Conservation (phyloP, 148 eudicot genomes). For the Fallopia convolvulus region DNA sequence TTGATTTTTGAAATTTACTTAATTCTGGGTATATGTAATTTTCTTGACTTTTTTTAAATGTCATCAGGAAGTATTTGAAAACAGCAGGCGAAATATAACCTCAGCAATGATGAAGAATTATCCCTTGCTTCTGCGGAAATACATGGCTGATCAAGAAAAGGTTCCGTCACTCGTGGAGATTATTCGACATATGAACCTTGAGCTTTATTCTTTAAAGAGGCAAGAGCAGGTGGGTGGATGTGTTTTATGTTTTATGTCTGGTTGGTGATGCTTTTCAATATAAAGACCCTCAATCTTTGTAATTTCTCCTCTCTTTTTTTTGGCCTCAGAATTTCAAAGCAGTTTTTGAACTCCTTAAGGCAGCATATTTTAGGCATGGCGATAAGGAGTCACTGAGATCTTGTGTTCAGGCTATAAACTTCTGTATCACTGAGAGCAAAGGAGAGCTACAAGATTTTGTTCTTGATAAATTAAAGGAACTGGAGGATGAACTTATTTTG, state of each 20-base stretch:
- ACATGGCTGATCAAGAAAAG: slow-evolving; percentile 76
- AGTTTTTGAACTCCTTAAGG: slow-evolving; percentile 69
- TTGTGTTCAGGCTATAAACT: slow-evolving; percentile 71
- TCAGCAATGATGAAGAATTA: slow-evolving; percentile 77
- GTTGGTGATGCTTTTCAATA: slow-evolving; percentile 3
- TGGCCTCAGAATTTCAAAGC: slow-evolving; percentile 58
- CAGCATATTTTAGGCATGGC: slow-evolving; percentile 82
- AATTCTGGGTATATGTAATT: background rate
- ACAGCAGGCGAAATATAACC: slow-evolving; percentile 60
- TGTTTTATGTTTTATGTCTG: background rate
- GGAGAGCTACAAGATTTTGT: slow-evolving; percentile 94
- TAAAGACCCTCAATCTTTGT: slow-evolving; percentile 1
- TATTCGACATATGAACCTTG: slow-evolving; percentile 67
- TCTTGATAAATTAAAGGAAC: slow-evolving; percentile 62
- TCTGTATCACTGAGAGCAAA: slow-evolving; percentile 57
- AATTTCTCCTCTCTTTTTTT: slow-evolving; percentile 10
- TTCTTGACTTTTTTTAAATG: slow-evolving; percentile 2
- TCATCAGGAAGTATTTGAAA: slow-evolving; percentile 63
- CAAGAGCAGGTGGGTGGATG: slow-evolving; percentile 73
- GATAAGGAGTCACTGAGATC: slow-evolving; percentile 85
- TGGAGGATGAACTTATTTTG: slow-evolving; percentile 66
- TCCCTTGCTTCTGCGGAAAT: slow-evolving; percentile 80
- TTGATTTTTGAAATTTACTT: background rate
- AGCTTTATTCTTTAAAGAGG: slow-evolving; percentile 90
- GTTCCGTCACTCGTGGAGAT: slow-evolving; percentile 71